Evolutionary conservation across 306 rosid genomes (phyloP).

Genomic region (Cotoneaster glaucophyllus): DNA sequence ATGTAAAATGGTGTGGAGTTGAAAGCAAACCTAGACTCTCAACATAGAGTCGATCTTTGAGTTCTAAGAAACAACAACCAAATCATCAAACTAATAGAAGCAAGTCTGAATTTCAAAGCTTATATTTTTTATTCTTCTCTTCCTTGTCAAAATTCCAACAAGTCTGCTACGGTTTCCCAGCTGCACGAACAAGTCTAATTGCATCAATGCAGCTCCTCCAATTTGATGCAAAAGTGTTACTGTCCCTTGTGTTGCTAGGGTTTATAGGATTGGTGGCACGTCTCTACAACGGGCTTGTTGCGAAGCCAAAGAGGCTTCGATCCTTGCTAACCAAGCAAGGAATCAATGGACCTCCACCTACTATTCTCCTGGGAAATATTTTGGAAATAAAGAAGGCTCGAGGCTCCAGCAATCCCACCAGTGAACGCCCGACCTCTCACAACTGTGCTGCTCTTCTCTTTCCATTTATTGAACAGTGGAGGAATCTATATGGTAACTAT

Average conservation of each 20-base stretch:
- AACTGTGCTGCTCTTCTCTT: conserved; percentile 13
- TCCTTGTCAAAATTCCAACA: too few relatives aligned
- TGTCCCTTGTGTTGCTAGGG: background rate
- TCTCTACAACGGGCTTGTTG: conserved; percentile 12
- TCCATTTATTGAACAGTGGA: conserved; percentile 34
- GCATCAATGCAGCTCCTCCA: background rate
- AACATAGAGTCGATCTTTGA: too few relatives aligned
- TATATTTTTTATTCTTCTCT: too few relatives aligned
- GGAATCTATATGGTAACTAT: conserved; percentile 22
- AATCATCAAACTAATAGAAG: too few relatives aligned
- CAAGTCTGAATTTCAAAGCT: too few relatives aligned
- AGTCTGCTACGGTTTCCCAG: too few relatives aligned
- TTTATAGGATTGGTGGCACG: conserved; percentile 2
- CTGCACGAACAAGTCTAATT: too few relatives aligned
- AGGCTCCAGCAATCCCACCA: background rate
- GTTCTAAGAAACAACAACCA: too few relatives aligned
- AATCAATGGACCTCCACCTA: conserved; percentile 34
- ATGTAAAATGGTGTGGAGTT: too few relatives aligned
- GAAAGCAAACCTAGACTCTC: too few relatives aligned
- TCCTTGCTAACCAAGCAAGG: conserved; percentile 37
- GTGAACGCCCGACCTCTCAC: background rate
- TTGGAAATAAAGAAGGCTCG: conserved; percentile 23
- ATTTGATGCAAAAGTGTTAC: background rate
- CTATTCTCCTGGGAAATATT: conserved; percentile 35
- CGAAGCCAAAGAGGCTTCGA: conserved; percentile 27